phyloP scores from a whole-genome alignment of 257 asterid species.

The Solanum phureja region DNA sequence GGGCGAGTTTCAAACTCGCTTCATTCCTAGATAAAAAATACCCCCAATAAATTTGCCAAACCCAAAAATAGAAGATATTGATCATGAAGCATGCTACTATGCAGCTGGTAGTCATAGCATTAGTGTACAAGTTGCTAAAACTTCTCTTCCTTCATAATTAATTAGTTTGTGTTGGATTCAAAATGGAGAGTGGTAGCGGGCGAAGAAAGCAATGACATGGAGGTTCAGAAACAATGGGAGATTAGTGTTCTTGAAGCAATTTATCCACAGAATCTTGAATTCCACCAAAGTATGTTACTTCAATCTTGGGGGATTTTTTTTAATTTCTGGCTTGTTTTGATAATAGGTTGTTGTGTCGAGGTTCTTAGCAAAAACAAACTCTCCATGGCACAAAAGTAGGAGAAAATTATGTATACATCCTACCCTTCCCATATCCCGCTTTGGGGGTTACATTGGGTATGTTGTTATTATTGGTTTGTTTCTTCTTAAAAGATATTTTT shows the following conservation, averaged over 20 bases:
- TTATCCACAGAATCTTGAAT: slow-evolving; percentile 83
- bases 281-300: slow-evolving; percentile 56
- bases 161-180: slow-evolving; percentile 43
- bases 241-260: slow-evolving; percentile 82
- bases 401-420: neutral
- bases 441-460: neutral
- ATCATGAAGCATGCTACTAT: too few relatives aligned
- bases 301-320: neutral
- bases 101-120: neutral
- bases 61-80: too few relatives aligned
- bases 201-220: slow-evolving; percentile 66
- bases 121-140: neutral
- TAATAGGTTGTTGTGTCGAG: neutral
- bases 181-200: slow-evolving; percentile 64
- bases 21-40: too few relatives aligned
- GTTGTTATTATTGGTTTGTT: too few relatives aligned
- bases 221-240: slow-evolving; percentile 48
- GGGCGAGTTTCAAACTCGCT: neutral
- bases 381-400: too few relatives aligned
- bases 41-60: too few relatives aligned
- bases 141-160: neutral
- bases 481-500: too few relatives aligned
- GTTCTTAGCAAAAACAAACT: neutral
- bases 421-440: neutral
- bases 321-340: neutral